Base-by-base conservation (phyloP, 2,329 filamentous ascomycete genomes). In the Hymenoscyphus albidus region DNA sequence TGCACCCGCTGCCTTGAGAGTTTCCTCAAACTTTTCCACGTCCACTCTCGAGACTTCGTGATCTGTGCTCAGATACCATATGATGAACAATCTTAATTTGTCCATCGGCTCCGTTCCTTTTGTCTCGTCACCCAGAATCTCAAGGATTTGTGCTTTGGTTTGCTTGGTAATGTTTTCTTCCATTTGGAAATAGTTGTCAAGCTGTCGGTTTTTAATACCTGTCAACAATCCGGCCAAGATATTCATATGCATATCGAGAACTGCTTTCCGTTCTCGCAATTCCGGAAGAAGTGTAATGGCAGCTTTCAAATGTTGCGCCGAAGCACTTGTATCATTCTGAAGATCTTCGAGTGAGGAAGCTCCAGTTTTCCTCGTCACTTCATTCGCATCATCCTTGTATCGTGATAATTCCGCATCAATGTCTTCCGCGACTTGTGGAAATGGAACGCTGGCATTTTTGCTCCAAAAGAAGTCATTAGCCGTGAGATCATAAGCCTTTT, bases 201-300 rank as follows among this genome's bases (percentile, higher is more conserved):
- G 82, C 76, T 98, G 93, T 16, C 95, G 88, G 71, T 96, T 92
- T 76, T 98, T 97, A 77, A 98, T 97, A 1, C 93, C 93, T 0
- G 80, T 83, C 51, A 88, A 74, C 2, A 88, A 76, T 0, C 92
- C 91, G 1, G 93, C 94, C 3, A 96, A 83, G 65, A 98, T 97
- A 75, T 96, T 97, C 95, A 99, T 99, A 77, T 99, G 95, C 91
- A 97, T 98, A 75, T 97, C 95, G 5, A 99, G 84, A 22, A 89
- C 85, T n/a, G 89, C 88, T 76, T 99, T 99, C 65, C 95, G 88
- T 77, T 98, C 95, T 68, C 93, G 85, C 70, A 99, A 82, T 76
- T 98, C 94, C 0, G 95, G 96, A 14, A 99, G 82, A 27, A 97
- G 81, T 0, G 94, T 96, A 72, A 99, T 97, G 13, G 94, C 96